Evolutionary conservation across 2,329 filamentous ascomycete genomes (phyloP).

Genomic region (Verticillium longisporum): DNA sequence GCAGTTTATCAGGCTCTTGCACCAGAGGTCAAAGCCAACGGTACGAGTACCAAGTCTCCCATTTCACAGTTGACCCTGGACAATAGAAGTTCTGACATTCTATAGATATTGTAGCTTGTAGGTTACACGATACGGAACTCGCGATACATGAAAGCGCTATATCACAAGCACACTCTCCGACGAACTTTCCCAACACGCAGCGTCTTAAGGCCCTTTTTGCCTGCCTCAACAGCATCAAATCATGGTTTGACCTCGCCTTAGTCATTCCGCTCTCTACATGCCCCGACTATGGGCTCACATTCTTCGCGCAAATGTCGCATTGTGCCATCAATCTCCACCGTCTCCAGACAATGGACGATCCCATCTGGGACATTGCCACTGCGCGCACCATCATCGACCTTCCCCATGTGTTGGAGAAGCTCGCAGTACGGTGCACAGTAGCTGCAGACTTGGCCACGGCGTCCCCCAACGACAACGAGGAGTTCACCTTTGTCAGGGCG

Average conservation of each 20-base stretch:
- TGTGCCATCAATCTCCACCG: conserved; percentile 24
- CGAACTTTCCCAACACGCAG: conserved; percentile 14
- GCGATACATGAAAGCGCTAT: conserved; percentile 25
- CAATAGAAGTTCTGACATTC: not conserved
- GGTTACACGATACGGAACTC: conserved; percentile 27
- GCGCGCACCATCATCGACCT: conserved; percentile 25
- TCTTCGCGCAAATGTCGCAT: conserved; percentile 25
- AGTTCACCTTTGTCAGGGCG: conserved; percentile 22
- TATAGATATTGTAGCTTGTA: conserved; percentile 25
- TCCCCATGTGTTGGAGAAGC: conserved; percentile 18
- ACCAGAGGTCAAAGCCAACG: conserved; percentile 16
- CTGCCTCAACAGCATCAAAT: conserved; percentile 19
- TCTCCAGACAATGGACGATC: conserved; percentile 25
- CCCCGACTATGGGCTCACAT: conserved; percentile 23
- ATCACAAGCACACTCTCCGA: conserved; percentile 4
- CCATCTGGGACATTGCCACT: conserved; percentile 27
- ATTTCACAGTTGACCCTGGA: not conserved
- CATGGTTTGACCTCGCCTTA: conserved; percentile 23
- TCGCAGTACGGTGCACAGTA: conserved; percentile 9
- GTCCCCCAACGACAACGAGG: conserved; percentile 16
- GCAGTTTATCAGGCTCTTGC: conserved; percentile 16
- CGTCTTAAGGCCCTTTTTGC: conserved; percentile 19
- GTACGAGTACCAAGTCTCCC: conserved; percentile 15
- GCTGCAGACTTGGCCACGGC: conserved; percentile 3
- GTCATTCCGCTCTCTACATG: conserved; percentile 18